Conservation (phyloP, 2,329 filamentous ascomycete species). For the Daldinia sp. region DNA sequence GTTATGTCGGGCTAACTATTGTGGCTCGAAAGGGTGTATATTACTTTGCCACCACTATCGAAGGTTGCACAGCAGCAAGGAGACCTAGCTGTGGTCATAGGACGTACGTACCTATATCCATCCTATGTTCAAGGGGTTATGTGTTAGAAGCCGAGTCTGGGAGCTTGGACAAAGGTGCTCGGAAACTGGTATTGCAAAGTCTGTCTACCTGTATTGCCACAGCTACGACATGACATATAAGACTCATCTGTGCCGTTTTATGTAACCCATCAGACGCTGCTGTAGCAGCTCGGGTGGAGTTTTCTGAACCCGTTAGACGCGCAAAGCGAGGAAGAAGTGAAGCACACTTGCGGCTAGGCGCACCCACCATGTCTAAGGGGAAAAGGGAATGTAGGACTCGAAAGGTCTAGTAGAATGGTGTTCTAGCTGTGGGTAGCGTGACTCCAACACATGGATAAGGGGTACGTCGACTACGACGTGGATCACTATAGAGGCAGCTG, state of each 20-base stretch:
- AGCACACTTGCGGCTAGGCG: background rate
- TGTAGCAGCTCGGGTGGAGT: constrained; percentile 4
- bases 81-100: background rate
- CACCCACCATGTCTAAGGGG: background rate
- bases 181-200: background rate
- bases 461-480: background rate
- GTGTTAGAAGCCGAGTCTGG: too few species aligned
- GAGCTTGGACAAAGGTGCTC: too few species aligned
- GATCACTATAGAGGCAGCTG: background rate
- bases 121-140: background rate
- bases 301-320: background rate
- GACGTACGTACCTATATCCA: background rate
- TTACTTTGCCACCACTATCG: too few species aligned
- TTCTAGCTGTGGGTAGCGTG: background rate
- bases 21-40: background rate
- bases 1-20: background rate
- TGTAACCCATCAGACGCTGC: constrained; percentile 12
- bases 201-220: background rate
- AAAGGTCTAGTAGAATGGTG: background rate
- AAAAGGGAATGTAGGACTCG: background rate
- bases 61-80: background rate
- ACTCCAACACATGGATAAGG: background rate
- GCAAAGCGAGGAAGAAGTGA: background rate
- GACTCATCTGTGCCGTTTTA: constrained; percentile 25
- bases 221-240: background rate